Conservation (phyloP, 495 filamentous ascomycete species). For the Tuber aestivum region DNA sequence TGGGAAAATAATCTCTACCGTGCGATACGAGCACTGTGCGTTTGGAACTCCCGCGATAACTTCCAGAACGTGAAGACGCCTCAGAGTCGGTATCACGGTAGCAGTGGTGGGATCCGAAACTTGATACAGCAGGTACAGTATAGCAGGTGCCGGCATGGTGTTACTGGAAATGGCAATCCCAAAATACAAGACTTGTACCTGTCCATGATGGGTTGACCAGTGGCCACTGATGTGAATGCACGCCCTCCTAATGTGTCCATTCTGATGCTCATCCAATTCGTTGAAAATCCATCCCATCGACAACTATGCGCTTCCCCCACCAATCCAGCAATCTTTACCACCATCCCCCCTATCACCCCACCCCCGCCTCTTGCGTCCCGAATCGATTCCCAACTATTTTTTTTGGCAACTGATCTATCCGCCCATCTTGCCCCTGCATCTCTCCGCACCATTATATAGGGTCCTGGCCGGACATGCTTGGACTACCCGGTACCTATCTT, state of each 20-base stretch:
- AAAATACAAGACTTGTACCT: no score
- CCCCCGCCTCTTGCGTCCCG: constrained; percentile 12
- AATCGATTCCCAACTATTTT: constrained; percentile 14
- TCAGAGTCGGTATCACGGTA: neutral
- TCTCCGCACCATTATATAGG: constrained; percentile 9
- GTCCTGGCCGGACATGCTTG: constrained; percentile 58
- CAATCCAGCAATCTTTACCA: constrained; percentile 9
- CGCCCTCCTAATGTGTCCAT: neutral
- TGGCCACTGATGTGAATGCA: neutral
- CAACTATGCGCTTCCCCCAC: constrained; percentile 4
- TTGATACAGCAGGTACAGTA: neutral
- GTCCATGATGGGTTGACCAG: neutral
- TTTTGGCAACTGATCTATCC: constrained; percentile 7
- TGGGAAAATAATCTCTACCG: neutral
- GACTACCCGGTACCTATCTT: constrained; percentile 67
- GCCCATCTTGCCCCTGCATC: constrained; percentile 37
- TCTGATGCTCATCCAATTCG: neutral
- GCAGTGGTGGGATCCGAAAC: neutral
- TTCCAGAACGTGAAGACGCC: neutral
- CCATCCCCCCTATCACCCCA: constrained; percentile 16
- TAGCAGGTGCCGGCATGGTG: neutral
- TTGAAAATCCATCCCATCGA: neutral
- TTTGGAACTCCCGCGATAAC: neutral
- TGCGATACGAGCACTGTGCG: neutral
- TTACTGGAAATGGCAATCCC: neutral